Percentiles rank a stretch among this genome's conserved stretches.
Conservation (phyloP, 441 rosid genomes). For the Gossypium schwendimanii region DNA sequence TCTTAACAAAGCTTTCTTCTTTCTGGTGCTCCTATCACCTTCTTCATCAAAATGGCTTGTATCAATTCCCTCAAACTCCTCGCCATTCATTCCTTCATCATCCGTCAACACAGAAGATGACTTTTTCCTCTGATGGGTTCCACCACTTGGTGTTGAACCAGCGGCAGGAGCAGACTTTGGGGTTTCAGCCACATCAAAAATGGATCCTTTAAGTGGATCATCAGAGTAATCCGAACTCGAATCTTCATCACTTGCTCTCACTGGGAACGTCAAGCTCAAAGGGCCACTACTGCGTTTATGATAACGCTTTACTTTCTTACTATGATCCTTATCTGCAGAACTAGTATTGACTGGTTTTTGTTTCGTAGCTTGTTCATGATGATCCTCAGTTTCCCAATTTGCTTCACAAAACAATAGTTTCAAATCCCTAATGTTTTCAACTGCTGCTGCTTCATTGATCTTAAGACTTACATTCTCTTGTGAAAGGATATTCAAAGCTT, state of each 20-base stretch:
- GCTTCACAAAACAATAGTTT: constrained; percentile 43
- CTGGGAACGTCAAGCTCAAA: constrained; percentile 18
- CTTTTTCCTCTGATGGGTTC: constrained; percentile 32
- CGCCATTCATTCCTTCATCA: constrained; percentile 34
- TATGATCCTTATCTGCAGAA: constrained; percentile 19
- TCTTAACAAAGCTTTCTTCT: constrained; percentile 59
- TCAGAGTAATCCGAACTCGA: constrained; percentile 22
- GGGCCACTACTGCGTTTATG: neutral
- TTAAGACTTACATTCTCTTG: constrained; percentile 55
- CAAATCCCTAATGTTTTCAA: constrained; percentile 53
- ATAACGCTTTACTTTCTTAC: constrained; percentile 15
- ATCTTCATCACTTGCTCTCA: constrained; percentile 10
- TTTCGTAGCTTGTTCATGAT: constrained; percentile 25
- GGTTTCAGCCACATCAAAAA: constrained; percentile 55
- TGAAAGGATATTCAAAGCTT: constrained; percentile 44
- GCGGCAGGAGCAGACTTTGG: constrained; percentile 26
- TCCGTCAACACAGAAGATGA: constrained; percentile 35
- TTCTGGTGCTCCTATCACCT: constrained; percentile 42
- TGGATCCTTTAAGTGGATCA: constrained; percentile 65
- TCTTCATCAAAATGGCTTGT: constrained; percentile 46
- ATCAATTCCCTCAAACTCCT: constrained; percentile 44
- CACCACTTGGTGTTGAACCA: neutral
- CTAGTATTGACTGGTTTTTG: constrained; percentile 5
- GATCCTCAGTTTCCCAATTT: constrained; percentile 11
- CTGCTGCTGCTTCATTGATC: constrained; percentile 46